phyloP scores from a whole-genome alignment of 441 rosid species.

The Bocquillonia castaneifolia region DNA sequence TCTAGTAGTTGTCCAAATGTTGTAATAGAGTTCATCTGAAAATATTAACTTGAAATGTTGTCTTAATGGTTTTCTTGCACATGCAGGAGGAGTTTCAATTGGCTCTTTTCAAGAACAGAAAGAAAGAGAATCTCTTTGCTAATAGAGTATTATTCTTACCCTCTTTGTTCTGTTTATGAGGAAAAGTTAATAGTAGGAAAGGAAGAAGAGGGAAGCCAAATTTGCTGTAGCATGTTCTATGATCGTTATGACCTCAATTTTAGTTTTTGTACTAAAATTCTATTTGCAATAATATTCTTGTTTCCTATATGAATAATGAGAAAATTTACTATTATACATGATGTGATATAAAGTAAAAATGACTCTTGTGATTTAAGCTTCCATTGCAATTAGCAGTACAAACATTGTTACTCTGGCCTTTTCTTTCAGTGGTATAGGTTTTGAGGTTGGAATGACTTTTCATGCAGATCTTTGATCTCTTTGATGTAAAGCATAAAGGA shows the following conservation, averaged over 20 bases:
- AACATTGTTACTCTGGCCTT: not conserved
- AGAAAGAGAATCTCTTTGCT: slow-evolving; percentile 91
- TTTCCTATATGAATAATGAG: not conserved
- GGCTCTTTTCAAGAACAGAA: slow-evolving; percentile 78
- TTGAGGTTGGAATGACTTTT: slow-evolving; percentile 16
- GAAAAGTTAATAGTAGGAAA: not conserved
- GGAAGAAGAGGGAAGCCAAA: not conserved
- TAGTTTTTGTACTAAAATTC: not conserved
- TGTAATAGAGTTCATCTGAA: not conserved
- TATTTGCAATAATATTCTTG: not conserved
- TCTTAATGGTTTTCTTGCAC: slow-evolving; percentile 16
- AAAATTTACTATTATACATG: not conserved
- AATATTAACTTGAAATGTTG: not conserved
- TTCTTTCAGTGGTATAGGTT: slow-evolving; percentile 10
- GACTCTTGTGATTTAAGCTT: not conserved
- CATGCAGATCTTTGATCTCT: slow-evolving; percentile 82
- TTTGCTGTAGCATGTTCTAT: not conserved
- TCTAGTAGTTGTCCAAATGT: not conserved
- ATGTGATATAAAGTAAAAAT: not conserved
- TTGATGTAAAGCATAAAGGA: slow-evolving; percentile 83
- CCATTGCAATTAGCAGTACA: slow-evolving; percentile 5
- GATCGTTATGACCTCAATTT: not conserved
- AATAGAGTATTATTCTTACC: slow-evolving; percentile 51
- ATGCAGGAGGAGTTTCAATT: slow-evolving; percentile 94
- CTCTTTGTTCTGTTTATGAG: not conserved